Conservation (phyloP, 1,284 basidiomycete species). For the Veloboletus limbatus region DNA sequence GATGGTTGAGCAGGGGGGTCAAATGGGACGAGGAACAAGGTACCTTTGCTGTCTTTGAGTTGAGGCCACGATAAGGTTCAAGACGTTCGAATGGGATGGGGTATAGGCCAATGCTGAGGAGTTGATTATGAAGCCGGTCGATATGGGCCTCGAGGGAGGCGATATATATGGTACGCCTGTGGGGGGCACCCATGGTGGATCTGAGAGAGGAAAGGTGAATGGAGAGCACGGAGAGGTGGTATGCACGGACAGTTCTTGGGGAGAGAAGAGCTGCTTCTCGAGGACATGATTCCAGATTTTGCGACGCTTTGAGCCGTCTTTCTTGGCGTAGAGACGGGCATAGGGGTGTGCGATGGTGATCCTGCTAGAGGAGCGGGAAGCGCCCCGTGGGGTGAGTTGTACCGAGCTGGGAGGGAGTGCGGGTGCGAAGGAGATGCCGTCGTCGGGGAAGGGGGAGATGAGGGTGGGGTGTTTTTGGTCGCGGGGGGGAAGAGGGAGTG, state of each 20-base stretch:
- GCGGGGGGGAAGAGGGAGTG: too few species aligned
- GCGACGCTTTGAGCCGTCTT: conserved; percentile 59
- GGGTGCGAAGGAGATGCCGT: conserved; percentile 22
- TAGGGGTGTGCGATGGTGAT: conserved; percentile 58
- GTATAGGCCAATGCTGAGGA: conserved; percentile 49
- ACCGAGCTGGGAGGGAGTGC: conserved; percentile 13
- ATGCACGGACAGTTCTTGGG: conserved; percentile 57
- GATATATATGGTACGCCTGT: conserved; percentile 57
- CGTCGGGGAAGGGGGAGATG: conserved; percentile 21
- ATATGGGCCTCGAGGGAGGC: conserved; percentile 63
- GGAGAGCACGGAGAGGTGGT: background rate
- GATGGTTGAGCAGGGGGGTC: background rate
- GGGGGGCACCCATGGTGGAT: conserved; percentile 61
- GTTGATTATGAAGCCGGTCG: conserved; percentile 53
- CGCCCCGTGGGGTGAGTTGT: conserved; percentile 19
- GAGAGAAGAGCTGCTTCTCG: conserved; percentile 65
- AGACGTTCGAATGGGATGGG: conserved; percentile 53
- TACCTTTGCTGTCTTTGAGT: conserved; percentile 72
- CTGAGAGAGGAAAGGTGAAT: conserved; percentile 32
- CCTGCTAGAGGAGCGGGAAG: conserved; percentile 21
- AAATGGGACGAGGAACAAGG: background rate
- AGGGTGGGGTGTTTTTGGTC: too few species aligned
- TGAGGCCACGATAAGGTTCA: conserved; percentile 57
- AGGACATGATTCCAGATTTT: conserved; percentile 73
- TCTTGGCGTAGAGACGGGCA: conserved; percentile 59